Percentiles rank a stretch among this genome's conserved stretches.
phyloP scores from a whole-genome alignment of 1,139 yeast genomes.

The Protomyces arabidopsidicola region DNA sequence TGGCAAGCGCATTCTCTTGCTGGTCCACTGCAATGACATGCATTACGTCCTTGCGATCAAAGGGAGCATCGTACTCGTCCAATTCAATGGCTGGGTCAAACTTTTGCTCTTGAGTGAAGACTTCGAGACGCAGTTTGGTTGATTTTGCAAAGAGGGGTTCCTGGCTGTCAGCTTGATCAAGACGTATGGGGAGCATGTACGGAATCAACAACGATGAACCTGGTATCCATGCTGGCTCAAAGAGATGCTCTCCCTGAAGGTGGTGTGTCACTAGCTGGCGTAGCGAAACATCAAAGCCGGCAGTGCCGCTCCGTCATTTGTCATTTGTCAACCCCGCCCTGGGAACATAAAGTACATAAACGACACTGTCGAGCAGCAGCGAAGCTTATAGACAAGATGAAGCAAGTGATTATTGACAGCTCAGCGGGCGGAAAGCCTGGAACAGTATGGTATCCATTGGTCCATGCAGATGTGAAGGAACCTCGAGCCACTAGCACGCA shows the following conservation, averaged over 20 bases:
- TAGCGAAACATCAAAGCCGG: no score
- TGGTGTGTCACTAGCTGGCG: no score
- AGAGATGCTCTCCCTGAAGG: neutral
- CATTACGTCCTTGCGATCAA: constrained; percentile 1
- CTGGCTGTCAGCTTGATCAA: neutral
- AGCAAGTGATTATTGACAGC: constrained; percentile 19
- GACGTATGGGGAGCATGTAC: neutral
- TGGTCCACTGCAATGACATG: constrained; percentile 11
- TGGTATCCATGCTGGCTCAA: neutral
- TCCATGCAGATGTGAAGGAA: neutral
- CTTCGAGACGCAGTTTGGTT: constrained; percentile 3
- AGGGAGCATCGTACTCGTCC: constrained; percentile 12
- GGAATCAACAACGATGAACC: neutral
- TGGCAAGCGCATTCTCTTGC: neutral
- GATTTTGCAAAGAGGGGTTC: constrained; percentile 2
- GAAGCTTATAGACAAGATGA: neutral
- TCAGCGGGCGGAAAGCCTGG: constrained; percentile 29
- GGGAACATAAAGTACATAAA: no score
- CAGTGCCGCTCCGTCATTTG: no score
- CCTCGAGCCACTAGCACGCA: constrained; percentile 22
- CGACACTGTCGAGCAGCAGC: no score
- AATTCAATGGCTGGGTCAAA: constrained; percentile 11
- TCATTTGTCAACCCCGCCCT: no score
- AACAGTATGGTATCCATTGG: constrained; percentile 29
- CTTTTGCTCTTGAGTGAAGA: constrained; percentile 17